phyloP scores from a whole-genome alignment of 148 eudicot genomes.

The Limonium bicolor region DNA sequence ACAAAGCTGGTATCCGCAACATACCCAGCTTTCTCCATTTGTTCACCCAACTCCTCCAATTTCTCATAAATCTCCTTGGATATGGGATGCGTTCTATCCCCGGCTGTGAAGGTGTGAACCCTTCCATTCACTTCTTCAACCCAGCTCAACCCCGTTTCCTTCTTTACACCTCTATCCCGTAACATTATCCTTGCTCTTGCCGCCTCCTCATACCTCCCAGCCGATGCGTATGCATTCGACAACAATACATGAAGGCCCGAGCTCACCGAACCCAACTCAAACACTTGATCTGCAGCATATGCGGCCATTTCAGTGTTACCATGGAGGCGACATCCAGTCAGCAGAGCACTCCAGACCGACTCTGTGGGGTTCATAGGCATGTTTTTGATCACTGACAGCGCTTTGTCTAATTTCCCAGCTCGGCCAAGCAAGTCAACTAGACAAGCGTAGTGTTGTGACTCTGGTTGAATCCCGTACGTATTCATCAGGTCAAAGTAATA shows the following conservation, averaged over 20 bases:
- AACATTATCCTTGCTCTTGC: conserved; percentile 71
- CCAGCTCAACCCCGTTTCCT: conserved; percentile 91
- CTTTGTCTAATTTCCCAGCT: conserved; percentile 67
- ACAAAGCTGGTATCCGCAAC: conserved; percentile 72
- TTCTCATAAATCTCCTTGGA: conserved; percentile 41
- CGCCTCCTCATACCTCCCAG: conserved; percentile 74
- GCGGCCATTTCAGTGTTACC: conserved; percentile 58
- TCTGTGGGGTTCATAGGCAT: conserved; percentile 82
- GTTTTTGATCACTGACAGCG: conserved; percentile 30
- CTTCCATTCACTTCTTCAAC: conserved; percentile 67
- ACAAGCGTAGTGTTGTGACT: conserved; percentile 63
- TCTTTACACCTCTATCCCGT: conserved; percentile 61
- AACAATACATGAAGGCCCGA: conserved; percentile 56
- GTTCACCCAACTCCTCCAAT: conserved; percentile 52
- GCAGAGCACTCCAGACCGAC: conserved; percentile 77
- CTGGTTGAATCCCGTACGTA: conserved; percentile 47
- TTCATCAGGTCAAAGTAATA: conserved; percentile 56
- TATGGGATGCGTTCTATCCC: conserved; percentile 43
- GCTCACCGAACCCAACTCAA: conserved; percentile 51
- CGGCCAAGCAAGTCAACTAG: conserved; percentile 77
- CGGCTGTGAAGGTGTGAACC: conserved; percentile 61
- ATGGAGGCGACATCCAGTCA: conserved; percentile 65
- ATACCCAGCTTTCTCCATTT: conserved; percentile 66
- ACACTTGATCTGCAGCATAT: conserved; percentile 70
- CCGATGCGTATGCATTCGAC: conserved; percentile 70